Conservation (phyloP, 306 rosid species). For the Prunus persica region DNA sequence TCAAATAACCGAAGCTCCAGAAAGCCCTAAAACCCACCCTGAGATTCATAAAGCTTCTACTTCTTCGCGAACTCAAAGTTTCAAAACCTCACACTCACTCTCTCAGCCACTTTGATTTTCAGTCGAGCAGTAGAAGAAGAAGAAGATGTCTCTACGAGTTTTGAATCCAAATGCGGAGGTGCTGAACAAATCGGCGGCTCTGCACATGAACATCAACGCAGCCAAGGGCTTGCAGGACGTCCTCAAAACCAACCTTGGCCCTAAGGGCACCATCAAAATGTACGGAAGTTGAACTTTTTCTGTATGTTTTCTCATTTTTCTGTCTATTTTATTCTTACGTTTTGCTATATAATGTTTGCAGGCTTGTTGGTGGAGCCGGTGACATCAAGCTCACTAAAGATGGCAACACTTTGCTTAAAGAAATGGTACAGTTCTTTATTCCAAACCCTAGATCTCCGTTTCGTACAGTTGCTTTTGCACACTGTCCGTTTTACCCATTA, state of each 20-base stretch:
- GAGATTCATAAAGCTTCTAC: background rate
- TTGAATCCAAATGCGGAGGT: constrained; percentile 95
- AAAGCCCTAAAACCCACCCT: constrained; percentile 20
- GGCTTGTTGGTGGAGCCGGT: constrained; percentile 98
- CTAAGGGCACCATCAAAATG: constrained; percentile 98
- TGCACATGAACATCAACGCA: constrained; percentile 95
- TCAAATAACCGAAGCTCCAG: background rate
- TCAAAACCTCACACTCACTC: constrained; percentile 3
- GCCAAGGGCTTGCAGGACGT: constrained; percentile 97
- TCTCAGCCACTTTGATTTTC: background rate
- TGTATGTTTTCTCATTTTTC: background rate
- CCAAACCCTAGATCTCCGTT: constrained; percentile 23
- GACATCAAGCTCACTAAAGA: constrained; percentile 97
- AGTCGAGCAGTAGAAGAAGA: background rate
- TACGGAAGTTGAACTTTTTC: background rate
- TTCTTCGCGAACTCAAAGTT: background rate
- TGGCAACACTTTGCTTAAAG: constrained; percentile 92
- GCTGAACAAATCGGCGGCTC: constrained; percentile 95
- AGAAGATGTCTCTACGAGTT: constrained; percentile 66
- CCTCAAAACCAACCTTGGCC: constrained; percentile 90
- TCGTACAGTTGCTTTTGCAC: background rate
- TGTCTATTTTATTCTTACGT: background rate
- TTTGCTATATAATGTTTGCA: constrained; percentile 11
- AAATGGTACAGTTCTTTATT: constrained; percentile 53
- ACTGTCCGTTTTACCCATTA: background rate